Percentiles rank a stretch among this genome's conserved stretches.
Conservation (phyloP, 257 asterid genomes). For the Ajuga chamaepitys region DNA sequence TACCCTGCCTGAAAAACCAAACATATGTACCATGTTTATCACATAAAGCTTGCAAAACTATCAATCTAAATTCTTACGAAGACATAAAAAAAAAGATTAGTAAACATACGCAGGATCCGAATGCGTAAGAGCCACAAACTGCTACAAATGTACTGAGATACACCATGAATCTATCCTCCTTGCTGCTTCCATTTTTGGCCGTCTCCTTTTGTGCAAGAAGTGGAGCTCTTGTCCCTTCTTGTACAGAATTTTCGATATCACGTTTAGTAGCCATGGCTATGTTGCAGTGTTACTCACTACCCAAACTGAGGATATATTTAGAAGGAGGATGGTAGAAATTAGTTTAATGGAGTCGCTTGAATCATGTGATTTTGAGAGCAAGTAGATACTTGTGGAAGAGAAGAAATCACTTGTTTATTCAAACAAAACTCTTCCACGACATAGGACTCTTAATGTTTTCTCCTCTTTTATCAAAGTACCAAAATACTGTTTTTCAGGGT, state of each 20-base stretch:
- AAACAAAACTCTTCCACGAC: not conserved
- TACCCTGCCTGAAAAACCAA: constrained; percentile 66
- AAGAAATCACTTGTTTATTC: not conserved
- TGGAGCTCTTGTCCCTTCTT: constrained; percentile 40
- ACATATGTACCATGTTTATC: not conserved
- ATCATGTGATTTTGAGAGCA: too few species aligned
- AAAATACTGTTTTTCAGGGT: not conserved
- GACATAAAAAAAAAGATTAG: not conserved
- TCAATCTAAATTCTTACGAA: not conserved
- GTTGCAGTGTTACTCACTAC: not conserved
- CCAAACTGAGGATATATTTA: not conserved
- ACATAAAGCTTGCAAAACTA: not conserved
- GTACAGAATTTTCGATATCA: constrained; percentile 24
- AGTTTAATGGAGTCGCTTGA: too few species aligned
- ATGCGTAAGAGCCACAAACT: constrained; percentile 81
- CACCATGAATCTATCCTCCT: constrained; percentile 67
- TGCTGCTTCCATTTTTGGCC: constrained; percentile 18
- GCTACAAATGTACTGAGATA: constrained; percentile 72
- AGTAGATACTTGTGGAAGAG: constrained; percentile 19
- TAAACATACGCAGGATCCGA: constrained; percentile 74
- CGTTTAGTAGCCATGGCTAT: constrained; percentile 19
- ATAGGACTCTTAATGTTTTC: not conserved
- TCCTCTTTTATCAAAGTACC: not conserved
- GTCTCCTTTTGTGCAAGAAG: constrained; percentile 21
- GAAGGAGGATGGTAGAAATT: not conserved